Conservation (phyloP, 352 stramenopile species). For the Pythium chondricola region DNA sequence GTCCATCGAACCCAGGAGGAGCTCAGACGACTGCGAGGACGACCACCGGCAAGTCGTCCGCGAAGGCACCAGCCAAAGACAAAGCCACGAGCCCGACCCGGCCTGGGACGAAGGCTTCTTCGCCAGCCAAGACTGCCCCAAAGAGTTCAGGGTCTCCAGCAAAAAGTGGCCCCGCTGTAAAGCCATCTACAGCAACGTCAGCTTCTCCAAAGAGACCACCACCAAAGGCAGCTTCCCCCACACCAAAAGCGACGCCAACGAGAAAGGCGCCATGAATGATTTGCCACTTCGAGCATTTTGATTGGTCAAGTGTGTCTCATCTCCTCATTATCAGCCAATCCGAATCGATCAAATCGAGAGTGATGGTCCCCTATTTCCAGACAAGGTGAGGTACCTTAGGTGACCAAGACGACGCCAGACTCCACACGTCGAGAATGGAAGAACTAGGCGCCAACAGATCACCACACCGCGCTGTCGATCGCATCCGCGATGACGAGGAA, state of each 20-base stretch:
- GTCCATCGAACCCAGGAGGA: no score
- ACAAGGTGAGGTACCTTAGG: no score
- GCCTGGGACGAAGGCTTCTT: background rate
- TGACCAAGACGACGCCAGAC: background rate
- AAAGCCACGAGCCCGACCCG: constrained; percentile 13
- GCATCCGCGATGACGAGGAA: background rate
- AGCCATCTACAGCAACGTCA: background rate
- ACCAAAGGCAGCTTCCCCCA: background rate
- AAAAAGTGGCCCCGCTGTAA: no score
- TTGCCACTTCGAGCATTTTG: background rate
- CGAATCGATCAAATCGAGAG: background rate
- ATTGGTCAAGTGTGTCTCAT: constrained; percentile 4
- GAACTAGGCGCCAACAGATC: no score
- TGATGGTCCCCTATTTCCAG: background rate
- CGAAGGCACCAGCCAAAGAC: constrained; percentile 9
- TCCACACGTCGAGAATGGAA: no score
- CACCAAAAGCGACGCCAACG: background rate
- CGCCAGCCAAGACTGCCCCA: constrained; percentile 3
- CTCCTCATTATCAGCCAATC: constrained; percentile 1
- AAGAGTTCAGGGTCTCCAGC: constrained; percentile 3
- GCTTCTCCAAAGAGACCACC: constrained; percentile 1
- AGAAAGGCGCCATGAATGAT: constrained; percentile 11
- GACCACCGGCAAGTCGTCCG: constrained; percentile 2
- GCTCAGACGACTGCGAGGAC: background rate
- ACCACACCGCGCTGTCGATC: no score